Evolutionary conservation across 1,139 yeast genomes (phyloP).

Genomic region (Lodderomyces theae): DNA sequence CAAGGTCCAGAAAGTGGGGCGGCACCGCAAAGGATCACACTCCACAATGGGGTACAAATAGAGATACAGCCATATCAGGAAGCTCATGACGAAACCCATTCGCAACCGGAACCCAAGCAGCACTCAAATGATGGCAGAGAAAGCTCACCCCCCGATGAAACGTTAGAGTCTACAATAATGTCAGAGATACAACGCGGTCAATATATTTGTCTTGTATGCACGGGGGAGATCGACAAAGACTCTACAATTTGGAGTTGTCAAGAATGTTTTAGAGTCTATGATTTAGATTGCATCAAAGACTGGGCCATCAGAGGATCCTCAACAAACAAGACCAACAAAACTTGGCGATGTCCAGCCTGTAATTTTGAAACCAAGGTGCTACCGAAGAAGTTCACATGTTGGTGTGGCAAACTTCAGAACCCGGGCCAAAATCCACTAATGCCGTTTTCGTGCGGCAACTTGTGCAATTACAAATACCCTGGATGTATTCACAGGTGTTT

Average conservation of each 20-base stretch:
- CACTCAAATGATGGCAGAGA: constrained; percentile 3
- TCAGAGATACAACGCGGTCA: constrained; percentile 64
- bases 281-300: constrained; percentile 71
- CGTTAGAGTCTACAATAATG: constrained; percentile 38
- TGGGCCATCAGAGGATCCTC: constrained; percentile 82
- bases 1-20: too few species aligned
- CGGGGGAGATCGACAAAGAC: constrained; percentile 69
- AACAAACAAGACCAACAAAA: constrained; percentile 44
- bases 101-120: neutral
- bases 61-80: constrained; percentile 5
- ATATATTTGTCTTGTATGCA: constrained; percentile 79
- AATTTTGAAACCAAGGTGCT: constrained; percentile 51
- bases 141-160: constrained; percentile 21
- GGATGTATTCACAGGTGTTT: constrained; percentile 77
- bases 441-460: constrained; percentile 90
- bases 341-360: constrained; percentile 92
- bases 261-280: constrained; percentile 75
- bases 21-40: too few species aligned
- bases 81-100: neutral
- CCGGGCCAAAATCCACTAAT: constrained; percentile 60
- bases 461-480: constrained; percentile 57
- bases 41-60: constrained; percentile 5
- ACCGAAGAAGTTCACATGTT: constrained; percentile 70
- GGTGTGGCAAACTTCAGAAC: constrained; percentile 81
- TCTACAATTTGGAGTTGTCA: constrained; percentile 74